Percentiles rank a stretch among this genome's conserved stretches.
These are phyloP conservation scores for Fusarium pseudonygamai DNA, from an alignment of 2,329 filamentous ascomycete species.

Conservation along the genomic window DNA sequence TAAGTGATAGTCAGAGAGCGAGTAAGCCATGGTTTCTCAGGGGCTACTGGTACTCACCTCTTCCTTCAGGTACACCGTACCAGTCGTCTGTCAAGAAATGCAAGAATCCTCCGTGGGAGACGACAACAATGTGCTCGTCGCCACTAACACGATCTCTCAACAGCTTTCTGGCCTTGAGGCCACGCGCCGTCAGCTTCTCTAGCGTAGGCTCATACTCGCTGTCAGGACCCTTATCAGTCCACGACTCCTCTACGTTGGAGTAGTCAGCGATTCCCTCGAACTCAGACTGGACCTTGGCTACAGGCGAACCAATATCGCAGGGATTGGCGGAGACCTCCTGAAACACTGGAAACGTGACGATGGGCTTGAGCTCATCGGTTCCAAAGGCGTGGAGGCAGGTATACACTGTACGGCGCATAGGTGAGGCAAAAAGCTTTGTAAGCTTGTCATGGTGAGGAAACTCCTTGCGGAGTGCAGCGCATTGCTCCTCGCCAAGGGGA, in stretches of 20 bases:
- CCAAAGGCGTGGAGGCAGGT: conserved; percentile 78
- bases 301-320: conserved; percentile 77
- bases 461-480: conserved; percentile 64
- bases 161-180: conserved; percentile 67
- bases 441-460: conserved; percentile 75
- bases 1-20: conserved; percentile 9
- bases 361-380: conserved; percentile 54
- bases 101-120: conserved; percentile 84
- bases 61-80: conserved; percentile 62
- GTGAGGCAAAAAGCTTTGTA: conserved; percentile 79
- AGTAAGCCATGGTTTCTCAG: not conserved
- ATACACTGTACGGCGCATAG: conserved; percentile 81
- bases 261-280: conserved; percentile 73
- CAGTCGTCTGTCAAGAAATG: conserved; percentile 89
- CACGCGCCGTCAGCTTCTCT: conserved; percentile 67
- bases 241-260: conserved; percentile 67
- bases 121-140: conserved; percentile 75
- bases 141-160: conserved; percentile 60
- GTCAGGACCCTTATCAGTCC: conserved; percentile 71
- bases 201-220: conserved; percentile 59
- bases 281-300: conserved; percentile 64
- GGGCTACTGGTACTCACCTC: conserved; percentile 47
- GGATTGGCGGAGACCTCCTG: conserved; percentile 81
- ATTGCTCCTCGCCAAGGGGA: conserved; percentile 78
- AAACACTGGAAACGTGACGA: conserved; percentile 76